Evolutionary conservation across 1,284 basidiomycete genomes (phyloP), one percentile per base, ranked within the genome.

Genomic region (Volvariella volvacea): DNA sequence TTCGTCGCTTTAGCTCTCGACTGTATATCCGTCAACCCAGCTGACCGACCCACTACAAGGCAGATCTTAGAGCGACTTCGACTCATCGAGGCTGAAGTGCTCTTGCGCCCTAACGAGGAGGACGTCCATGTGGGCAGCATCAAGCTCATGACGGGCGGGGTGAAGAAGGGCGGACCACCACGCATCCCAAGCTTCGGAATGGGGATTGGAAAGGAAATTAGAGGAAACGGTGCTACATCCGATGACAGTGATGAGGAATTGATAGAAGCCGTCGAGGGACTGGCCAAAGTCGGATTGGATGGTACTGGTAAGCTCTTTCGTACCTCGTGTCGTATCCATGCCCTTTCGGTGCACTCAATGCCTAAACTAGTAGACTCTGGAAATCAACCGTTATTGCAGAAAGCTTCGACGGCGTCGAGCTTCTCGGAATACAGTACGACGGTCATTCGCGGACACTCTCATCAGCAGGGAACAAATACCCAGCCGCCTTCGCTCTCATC

Each of bases 151-250:
- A 80, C 77, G 1, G 74, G 76, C 6, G 71, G 70, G 4, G 79
- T 76, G 54, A 70, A 82, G 28, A 76, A 80, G 9, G 64, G 64
- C 19, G 63, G 67, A 0, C 79, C 73, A 0, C 88, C 83, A 9
- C 71, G 89, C 15, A 87, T 94, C 48, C 92, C 91, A 0, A 92
- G 88, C 64, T 94, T 93, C 58, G 87, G 87, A 0, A 68, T 81
- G 65, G 85, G 83, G 16, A 68, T 88, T 31, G 85, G 72, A 7
- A 76, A 78, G 51, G 72, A 77, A 47, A 76, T 81, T 42, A 62
- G 67, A 41, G 45, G 45, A 48, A 60, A 55, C 50, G 54, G 45
- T 17, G 46, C 43, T 22, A 66, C 48, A 60, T 74, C 63, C 62
- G 80, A 81, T 40, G 75, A 78, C 14, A 81, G 80, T 46, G 83